Percentiles rank a stretch among this genome's conserved stretches.
phyloP scores from a whole-genome alignment of 1,139 yeast species.

The Eremothecium sinecaudum region DNA sequence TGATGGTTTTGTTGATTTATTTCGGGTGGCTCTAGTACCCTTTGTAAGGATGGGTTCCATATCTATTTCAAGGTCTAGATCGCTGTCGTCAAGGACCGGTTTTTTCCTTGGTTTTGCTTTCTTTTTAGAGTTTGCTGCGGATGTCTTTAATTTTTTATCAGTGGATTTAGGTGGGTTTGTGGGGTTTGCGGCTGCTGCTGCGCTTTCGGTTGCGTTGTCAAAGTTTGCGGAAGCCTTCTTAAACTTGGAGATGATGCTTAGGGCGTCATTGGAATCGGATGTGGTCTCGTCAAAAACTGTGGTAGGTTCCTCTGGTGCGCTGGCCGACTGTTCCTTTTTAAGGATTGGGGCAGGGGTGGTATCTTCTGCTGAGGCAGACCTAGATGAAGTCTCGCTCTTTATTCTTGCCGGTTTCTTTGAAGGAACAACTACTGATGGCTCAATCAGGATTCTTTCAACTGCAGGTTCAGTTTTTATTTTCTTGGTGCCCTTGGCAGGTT shows the following conservation, averaged over 20 bases:
- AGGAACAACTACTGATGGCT: slow-evolving; percentile 22
- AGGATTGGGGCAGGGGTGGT: slow-evolving; percentile 10
- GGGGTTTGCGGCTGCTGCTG: background rate
- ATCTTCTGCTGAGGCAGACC: slow-evolving; percentile 7
- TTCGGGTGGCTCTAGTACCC: slow-evolving; percentile 23
- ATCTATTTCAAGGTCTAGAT: slow-evolving; percentile 16
- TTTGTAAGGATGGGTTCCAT: slow-evolving; percentile 15
- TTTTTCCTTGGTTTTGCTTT: background rate
- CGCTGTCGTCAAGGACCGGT: slow-evolving; percentile 17
- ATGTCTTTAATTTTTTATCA: background rate
- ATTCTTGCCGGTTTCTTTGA: slow-evolving; percentile 20
- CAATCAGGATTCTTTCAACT: slow-evolving; percentile 26
- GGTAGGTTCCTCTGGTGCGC: slow-evolving; percentile 7
- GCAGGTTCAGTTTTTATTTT: slow-evolving; percentile 25
- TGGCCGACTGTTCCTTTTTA: slow-evolving; percentile 3
- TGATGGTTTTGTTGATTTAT: slow-evolving; percentile 19
- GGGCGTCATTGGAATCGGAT: background rate
- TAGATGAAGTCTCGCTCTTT: slow-evolving; percentile 16
- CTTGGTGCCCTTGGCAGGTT: slow-evolving; percentile 19
- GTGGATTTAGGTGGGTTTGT: slow-evolving; percentile 1
- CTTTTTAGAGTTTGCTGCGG: slow-evolving; percentile 1
- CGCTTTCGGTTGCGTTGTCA: slow-evolving; percentile 1
- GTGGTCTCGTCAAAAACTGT: slow-evolving; percentile 7
- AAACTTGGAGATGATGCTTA: slow-evolving; percentile 8
- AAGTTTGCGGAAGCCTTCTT: slow-evolving; percentile 6